Evolutionary conservation across 2,329 filamentous ascomycete species (phyloP).

Genomic region (Sordariomycetes sp.): DNA sequence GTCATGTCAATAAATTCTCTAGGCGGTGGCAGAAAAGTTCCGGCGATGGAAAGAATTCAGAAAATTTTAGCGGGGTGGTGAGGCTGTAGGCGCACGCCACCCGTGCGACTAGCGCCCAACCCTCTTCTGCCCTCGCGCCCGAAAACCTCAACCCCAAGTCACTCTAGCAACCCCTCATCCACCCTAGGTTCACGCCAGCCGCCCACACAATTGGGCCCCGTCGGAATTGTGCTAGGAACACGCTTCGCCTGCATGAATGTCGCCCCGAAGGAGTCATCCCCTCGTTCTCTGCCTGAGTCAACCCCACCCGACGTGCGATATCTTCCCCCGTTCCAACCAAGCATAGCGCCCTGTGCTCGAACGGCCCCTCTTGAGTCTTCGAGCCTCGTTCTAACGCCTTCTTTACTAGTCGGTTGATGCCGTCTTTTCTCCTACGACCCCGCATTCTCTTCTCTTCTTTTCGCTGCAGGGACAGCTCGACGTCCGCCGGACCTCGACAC

Average conservation of each 20-base stretch:
- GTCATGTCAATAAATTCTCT: not conserved
- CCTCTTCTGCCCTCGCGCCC: not conserved
- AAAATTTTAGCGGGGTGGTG: slow-evolving; percentile 1
- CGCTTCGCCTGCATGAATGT: not conserved
- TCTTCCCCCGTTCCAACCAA: not conserved
- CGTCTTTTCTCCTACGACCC: not conserved
- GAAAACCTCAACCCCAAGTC: not conserved
- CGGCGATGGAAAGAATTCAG: not conserved
- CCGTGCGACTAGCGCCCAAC: not conserved
- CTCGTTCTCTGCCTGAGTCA: not conserved
- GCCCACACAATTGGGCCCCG: not conserved
- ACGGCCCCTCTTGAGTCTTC: not conserved
- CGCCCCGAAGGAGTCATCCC: not conserved
- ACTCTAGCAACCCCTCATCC: slow-evolving; percentile 2
- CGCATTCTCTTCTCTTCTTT: slow-evolving; percentile 3
- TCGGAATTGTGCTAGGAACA: not conserved
- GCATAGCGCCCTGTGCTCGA: not conserved
- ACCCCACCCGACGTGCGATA: not conserved
- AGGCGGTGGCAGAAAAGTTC: slow-evolving; percentile 5
- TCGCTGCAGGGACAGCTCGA: slow-evolving; percentile 3
- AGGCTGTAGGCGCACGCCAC: not conserved
- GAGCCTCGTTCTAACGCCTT: not conserved
- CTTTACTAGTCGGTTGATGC: slow-evolving; percentile 1
- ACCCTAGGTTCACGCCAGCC: slow-evolving; percentile 3
- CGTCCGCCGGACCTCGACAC: slow-evolving; percentile 2